A percentile compares a stretch with the other conserved stretches of the same genome.
phyloP scores from a whole-genome alignment of 23 red algal genomes.

The Gracilaria domingensis region DNA sequence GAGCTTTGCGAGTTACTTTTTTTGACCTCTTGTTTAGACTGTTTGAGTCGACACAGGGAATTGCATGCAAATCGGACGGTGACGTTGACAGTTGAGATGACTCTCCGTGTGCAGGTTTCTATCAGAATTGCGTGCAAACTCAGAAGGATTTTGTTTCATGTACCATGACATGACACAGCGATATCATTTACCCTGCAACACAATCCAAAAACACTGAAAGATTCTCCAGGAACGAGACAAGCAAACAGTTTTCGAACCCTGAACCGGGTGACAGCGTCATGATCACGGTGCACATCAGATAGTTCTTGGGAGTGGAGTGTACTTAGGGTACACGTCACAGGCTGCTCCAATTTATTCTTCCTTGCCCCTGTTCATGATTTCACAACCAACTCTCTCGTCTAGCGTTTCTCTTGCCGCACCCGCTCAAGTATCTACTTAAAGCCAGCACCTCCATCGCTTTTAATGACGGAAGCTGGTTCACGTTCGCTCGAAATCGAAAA shows the following conservation, averaged over 20 bases:
- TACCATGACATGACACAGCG: not conserved
- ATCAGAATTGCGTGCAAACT: not conserved
- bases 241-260: too few species aligned
- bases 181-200: not conserved
- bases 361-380: not conserved
- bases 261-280: too few species aligned
- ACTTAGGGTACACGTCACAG: conserved; percentile 7
- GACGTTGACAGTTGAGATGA: too few species aligned
- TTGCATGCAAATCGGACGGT: too few species aligned
- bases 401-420: not conserved
- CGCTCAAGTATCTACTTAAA: not conserved
- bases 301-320: too few species aligned
- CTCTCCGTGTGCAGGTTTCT: not conserved
- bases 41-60: too few species aligned
- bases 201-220: too few species aligned
- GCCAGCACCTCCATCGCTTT: not conserved
- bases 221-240: too few species aligned
- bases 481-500: not conserved
- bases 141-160: not conserved
- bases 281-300: conserved; percentile 8
- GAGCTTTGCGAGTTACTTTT: too few species aligned
- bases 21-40: too few species aligned
- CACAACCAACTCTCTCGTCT: not conserved
- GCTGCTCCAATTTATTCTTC: conserved; percentile 6
- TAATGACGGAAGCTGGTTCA: not conserved